Percentiles rank a stretch among this genome's conserved stretches.
phyloP scores from a whole-genome alignment of 352 stramenopile species.

The Globisporangium spinosum region DNA sequence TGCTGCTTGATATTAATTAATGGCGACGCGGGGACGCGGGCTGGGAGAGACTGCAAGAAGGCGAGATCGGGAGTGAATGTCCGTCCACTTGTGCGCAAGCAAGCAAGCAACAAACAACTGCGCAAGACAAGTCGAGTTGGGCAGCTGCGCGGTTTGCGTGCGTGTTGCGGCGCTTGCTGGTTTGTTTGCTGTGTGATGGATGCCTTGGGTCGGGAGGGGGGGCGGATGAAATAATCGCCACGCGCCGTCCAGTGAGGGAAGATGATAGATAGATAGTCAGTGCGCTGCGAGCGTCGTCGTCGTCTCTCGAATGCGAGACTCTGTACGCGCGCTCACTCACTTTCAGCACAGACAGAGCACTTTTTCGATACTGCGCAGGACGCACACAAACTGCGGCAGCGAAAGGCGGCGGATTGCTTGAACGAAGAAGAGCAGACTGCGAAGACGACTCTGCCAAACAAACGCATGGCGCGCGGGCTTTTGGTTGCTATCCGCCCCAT shows the following conservation, averaged over 20 bases:
- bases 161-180: background rate
- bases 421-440: slow-evolving; percentile 7
- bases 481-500: background rate
- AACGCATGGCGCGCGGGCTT: background rate
- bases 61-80: slow-evolving; percentile 16
- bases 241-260: slow-evolving; percentile 2
- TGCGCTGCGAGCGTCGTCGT: background rate
- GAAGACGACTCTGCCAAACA: slow-evolving; percentile 10
- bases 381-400: background rate
- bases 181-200: background rate
- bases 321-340: background rate
- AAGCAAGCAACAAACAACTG: slow-evolving; percentile 2
- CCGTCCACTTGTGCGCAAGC: background rate
- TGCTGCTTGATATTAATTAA: slow-evolving; percentile 6
- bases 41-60: background rate
- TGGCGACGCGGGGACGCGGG: background rate
- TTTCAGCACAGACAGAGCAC: background rate
- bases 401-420: background rate
- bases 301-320: background rate
- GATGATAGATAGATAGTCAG: slow-evolving; percentile 8
- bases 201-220: background rate
- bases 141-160: background rate
- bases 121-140: background rate
- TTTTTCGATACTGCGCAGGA: slow-evolving; percentile 14
- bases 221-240: slow-evolving; percentile 3